These are phyloP conservation scores for Polygonum aviculare DNA, from an alignment of 148 eudicot genomes.

Conservation along the genomic window DNA sequence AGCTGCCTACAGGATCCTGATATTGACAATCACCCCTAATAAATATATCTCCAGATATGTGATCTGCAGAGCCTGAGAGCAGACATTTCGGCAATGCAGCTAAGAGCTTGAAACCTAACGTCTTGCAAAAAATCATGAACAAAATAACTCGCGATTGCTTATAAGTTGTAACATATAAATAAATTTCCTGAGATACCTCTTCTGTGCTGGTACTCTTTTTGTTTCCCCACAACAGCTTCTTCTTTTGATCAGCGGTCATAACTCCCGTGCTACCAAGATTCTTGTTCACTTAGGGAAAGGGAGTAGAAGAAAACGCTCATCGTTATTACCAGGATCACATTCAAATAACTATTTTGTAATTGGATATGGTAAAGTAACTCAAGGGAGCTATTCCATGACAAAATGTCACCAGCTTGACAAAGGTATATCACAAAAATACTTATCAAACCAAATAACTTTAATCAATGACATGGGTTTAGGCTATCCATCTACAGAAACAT, in stretches of 20 bases:
- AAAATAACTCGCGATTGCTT: neutral
- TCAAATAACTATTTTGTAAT: neutral
- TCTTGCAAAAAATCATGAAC: neutral
- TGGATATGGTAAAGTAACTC: neutral
- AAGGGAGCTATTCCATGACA: neutral
- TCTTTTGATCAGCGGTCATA: slow-evolving; percentile 95
- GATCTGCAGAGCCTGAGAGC: neutral
- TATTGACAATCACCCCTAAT: neutral
- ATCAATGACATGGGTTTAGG: neutral
- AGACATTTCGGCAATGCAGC: neutral
- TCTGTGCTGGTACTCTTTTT: slow-evolving; percentile 57
- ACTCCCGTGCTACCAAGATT: slow-evolving; percentile 65
- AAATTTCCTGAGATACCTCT: slow-evolving; percentile 46
- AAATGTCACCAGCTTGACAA: neutral
- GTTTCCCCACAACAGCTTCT: slow-evolving; percentile 93
- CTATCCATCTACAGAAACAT: too few species aligned
- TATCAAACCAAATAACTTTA: neutral
- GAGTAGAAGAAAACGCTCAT: neutral
- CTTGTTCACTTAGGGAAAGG: slow-evolving; percentile 52
- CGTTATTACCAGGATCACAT: neutral
- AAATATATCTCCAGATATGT: neutral
- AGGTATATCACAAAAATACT: neutral
- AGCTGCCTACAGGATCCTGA: neutral
- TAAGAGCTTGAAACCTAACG: neutral
- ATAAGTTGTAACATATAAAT: neutral